A percentile compares a stretch with the other conserved stretches of the same genome.
phyloP scores from a whole-genome alignment of 1,284 basidiomycete species.

The Gomphus bonarii region DNA sequence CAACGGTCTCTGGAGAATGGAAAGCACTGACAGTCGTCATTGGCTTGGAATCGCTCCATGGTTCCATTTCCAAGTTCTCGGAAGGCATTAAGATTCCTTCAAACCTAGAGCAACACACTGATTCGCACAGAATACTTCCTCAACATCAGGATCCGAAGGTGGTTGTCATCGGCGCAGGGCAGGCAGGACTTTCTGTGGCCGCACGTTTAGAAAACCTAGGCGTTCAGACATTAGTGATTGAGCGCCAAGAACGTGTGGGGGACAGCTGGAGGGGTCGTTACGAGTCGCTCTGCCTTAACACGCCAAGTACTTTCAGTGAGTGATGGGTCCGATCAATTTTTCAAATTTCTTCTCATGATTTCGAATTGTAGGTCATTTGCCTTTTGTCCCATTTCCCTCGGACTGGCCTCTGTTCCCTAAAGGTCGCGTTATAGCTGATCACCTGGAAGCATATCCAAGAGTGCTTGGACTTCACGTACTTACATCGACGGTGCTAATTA shows the following conservation, averaged over 20 bases:
- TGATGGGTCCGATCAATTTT: not conserved
- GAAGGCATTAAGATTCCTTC: not conserved
- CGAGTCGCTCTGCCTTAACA: conserved; percentile 14
- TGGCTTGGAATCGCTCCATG: conserved; percentile 13
- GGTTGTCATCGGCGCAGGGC: conserved; percentile 15
- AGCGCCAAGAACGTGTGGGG: conserved; percentile 11
- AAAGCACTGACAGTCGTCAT: conserved; percentile 16
- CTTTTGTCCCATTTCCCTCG: conserved; percentile 13
- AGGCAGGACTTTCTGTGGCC: conserved; percentile 12
- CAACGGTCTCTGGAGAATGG: conserved; percentile 9
- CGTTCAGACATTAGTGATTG: conserved; percentile 13
- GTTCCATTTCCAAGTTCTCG: not conserved
- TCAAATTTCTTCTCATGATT: not conserved
- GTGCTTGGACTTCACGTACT: conserved; percentile 14
- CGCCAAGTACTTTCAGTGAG: conserved; percentile 15
- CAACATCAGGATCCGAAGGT: not conserved
- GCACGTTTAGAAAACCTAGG: conserved; percentile 10
- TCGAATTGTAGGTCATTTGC: not conserved
- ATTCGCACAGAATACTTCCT: not conserved
- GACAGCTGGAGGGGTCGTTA: conserved; percentile 15
- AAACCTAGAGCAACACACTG: not conserved
- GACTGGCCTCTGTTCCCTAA: conserved; percentile 4
- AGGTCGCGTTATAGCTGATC: conserved; percentile 10
- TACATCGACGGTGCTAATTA: conserved; percentile 3
- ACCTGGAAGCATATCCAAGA: conserved; percentile 14